Evolutionary conservation across 192 early-diverging fungal genomes (phyloP).

Genomic region (Linnemannia zychae): DNA sequence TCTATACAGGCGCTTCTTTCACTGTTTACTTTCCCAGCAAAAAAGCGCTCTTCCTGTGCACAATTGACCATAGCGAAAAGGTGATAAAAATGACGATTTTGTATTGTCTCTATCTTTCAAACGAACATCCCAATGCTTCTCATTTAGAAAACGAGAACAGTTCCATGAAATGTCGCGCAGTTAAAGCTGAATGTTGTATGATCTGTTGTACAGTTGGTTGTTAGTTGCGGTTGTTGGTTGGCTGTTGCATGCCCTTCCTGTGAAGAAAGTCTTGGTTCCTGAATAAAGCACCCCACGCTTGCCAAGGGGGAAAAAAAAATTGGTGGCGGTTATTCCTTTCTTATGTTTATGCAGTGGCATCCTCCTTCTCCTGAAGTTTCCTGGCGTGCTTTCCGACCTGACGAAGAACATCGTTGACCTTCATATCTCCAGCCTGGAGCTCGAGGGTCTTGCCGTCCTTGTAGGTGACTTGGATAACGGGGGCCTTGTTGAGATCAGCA

Average conservation of each 20-base stretch:
- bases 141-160: neutral
- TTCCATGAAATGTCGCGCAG: neutral
- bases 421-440: slow-evolving; percentile 60
- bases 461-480: slow-evolving; percentile 60
- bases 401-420: slow-evolving; percentile 60
- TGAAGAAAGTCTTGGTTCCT: neutral
- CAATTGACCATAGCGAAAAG: neutral
- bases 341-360: slow-evolving; percentile 58
- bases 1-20: neutral
- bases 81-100: slow-evolving; percentile 2
- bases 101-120: neutral
- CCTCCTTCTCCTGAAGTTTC: slow-evolving; percentile 67
- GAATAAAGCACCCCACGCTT: neutral
- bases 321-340: neutral
- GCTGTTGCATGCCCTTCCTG: neutral
- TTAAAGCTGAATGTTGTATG: neutral
- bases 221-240: neutral
- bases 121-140: neutral
- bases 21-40: slow-evolving; percentile 1
- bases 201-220: slow-evolving; percentile 6
- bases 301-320: too few relatives aligned
- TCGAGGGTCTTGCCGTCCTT: slow-evolving; percentile 65
- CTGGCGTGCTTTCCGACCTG: slow-evolving; percentile 68
- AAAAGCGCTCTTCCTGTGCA: neutral
- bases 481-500: slow-evolving; percentile 57